These are phyloP conservation scores for Coemansia furcata DNA, from an alignment of 192 early-diverging fungal species.

Conservation along the genomic window DNA sequence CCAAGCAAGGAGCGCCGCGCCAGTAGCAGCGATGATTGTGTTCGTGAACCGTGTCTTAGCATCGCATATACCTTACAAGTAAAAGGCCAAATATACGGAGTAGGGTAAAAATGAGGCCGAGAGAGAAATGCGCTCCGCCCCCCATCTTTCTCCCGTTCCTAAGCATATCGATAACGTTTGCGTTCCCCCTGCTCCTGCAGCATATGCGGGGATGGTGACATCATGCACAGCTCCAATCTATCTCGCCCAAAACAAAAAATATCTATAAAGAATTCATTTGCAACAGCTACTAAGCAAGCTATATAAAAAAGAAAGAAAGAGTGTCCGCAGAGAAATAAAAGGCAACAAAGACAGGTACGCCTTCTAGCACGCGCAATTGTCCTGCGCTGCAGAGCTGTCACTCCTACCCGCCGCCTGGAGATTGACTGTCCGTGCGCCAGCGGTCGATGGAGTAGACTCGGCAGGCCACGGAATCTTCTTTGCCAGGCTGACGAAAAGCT, in stretches of 20 bases:
- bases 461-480: slow-evolving; percentile 62
- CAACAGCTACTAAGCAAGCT: background rate
- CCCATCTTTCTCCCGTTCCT: background rate
- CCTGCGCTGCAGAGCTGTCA: slow-evolving; percentile 3
- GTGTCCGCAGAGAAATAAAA: background rate
- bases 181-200: background rate
- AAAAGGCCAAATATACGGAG: too few relatives aligned
- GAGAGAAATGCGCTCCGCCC: background rate
- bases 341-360: background rate
- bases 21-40: background rate
- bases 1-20: background rate
- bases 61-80: background rate
- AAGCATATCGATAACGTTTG: background rate
- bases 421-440: slow-evolving; percentile 20
- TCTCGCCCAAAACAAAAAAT: background rate
- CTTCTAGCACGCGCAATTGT: slow-evolving; percentile 49
- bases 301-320: background rate
- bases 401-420: slow-evolving; percentile 21
- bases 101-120: background rate
- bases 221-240: background rate
- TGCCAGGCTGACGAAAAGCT: slow-evolving; percentile 89
- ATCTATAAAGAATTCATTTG: background rate
- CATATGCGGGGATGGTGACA: background rate
- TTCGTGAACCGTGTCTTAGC: background rate
- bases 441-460: slow-evolving; percentile 3